These are phyloP conservation scores for Amniculicola lignicola DNA, from an alignment of 495 filamentous ascomycete species.

Conservation along the genomic window DNA sequence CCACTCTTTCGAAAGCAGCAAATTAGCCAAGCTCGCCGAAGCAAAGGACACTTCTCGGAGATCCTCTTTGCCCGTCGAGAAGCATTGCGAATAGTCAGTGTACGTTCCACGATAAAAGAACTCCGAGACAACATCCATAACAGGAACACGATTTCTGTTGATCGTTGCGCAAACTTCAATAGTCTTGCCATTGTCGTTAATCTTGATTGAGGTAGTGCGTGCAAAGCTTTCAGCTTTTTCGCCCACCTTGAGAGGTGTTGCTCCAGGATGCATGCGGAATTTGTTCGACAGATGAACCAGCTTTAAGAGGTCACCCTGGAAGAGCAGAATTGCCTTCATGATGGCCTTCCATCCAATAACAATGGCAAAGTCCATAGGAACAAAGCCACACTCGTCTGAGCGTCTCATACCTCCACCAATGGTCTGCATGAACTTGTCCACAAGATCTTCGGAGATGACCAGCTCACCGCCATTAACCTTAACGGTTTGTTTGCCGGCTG, in stretches of 20 bases:
- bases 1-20: constrained; percentile 38
- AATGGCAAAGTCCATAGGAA: constrained; percentile 36
- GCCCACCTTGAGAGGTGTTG: constrained; percentile 33
- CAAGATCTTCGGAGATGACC: constrained; percentile 3
- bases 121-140: constrained; percentile 35
- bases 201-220: constrained; percentile 7
- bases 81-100: constrained; percentile 17
- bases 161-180: constrained; percentile 37
- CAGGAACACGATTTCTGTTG: constrained; percentile 27
- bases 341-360: constrained; percentile 41
- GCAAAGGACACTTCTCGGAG: constrained; percentile 74
- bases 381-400: neutral
- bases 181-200: constrained; percentile 34
- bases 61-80: constrained; percentile 42
- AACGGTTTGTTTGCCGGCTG: constrained; percentile 2
- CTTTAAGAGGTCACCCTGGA: constrained; percentile 40
- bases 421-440: constrained; percentile 19
- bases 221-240: constrained; percentile 33
- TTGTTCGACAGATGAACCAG: constrained; percentile 41
- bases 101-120: constrained; percentile 37
- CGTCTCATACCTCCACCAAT: constrained; percentile 16
- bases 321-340: constrained; percentile 34
- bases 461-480: constrained; percentile 6
- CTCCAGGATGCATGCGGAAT: constrained; percentile 33
- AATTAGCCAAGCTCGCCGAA: constrained; percentile 86